These are phyloP conservation scores for Cryptococcus jaspeensis DNA, from an alignment of 1,284 basidiomycete genomes.

Conservation along the genomic window DNA sequence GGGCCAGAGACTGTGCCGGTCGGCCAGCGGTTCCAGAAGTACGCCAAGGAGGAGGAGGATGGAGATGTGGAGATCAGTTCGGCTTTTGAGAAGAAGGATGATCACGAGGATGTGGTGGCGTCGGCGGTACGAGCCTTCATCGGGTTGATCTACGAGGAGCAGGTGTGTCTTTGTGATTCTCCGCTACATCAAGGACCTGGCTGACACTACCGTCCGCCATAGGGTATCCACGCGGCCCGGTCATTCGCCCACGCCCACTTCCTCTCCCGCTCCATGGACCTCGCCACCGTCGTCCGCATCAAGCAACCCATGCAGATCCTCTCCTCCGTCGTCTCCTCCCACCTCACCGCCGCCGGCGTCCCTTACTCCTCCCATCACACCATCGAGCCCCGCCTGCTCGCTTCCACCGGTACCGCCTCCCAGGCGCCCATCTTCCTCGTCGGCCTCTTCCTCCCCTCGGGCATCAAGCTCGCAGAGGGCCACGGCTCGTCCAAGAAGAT, in stretches of 20 bases:
- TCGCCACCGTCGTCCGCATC: slow-evolving; percentile 84
- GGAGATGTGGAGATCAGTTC: background rate
- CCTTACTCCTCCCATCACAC: slow-evolving; percentile 8
- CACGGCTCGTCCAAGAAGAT: slow-evolving; percentile 90
- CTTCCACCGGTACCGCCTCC: slow-evolving; percentile 85
- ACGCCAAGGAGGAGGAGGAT: slow-evolving; percentile 6
- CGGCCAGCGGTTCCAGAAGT: slow-evolving; percentile 26
- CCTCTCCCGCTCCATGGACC: slow-evolving; percentile 75
- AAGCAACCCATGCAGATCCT: slow-evolving; percentile 78
- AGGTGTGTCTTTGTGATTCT: slow-evolving; percentile 44
- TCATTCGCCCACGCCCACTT: slow-evolving; percentile 84
- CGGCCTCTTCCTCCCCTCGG: slow-evolving; percentile 83
- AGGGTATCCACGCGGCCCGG: slow-evolving; percentile 76
- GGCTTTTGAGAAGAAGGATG: slow-evolving; percentile 16
- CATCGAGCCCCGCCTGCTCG: slow-evolving; percentile 64
- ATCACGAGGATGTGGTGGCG: slow-evolving; percentile 50
- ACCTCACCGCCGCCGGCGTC: slow-evolving; percentile 57
- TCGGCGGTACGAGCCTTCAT: slow-evolving; percentile 55
- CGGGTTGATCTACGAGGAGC: slow-evolving; percentile 57
- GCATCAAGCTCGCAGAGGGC: slow-evolving; percentile 85
- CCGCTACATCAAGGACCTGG: slow-evolving; percentile 10
- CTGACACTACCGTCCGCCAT: slow-evolving; percentile 52
- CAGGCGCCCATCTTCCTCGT: slow-evolving; percentile 90
- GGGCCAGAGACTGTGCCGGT: slow-evolving; percentile 25
- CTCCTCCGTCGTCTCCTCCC: slow-evolving; percentile 71